phyloP scores from a whole-genome alignment of 331 rosid genomes.

The Malus hybrid region DNA sequence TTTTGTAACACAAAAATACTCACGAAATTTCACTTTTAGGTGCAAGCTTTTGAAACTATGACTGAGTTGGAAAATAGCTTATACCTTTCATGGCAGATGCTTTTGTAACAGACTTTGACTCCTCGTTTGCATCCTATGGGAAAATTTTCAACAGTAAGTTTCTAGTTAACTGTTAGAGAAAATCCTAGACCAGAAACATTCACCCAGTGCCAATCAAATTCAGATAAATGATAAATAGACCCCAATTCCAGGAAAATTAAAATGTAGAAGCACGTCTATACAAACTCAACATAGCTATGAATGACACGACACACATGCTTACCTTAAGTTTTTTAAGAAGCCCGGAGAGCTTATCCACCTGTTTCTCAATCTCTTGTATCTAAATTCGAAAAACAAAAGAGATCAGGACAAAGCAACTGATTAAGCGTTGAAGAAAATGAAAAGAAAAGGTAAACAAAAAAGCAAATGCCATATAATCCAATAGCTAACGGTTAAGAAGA shows the following conservation, averaged over 20 bases:
- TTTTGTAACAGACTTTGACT: conserved; percentile 85
- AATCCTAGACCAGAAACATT: conserved; percentile 1
- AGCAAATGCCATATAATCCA: neutral
- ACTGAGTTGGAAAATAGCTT: neutral
- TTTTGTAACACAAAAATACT: neutral
- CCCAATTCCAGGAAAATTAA: neutral
- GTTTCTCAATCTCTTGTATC: conserved; percentile 75
- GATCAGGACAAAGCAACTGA: neutral
- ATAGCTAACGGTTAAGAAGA: neutral
- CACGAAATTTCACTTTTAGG: neutral
- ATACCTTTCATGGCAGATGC: conserved; percentile 90
- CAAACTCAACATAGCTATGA: neutral
- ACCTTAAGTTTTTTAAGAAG: conserved; percentile 87
- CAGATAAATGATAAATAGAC: neutral
- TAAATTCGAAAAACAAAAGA: conserved; percentile 14
- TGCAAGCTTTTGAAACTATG: conserved; percentile 1
- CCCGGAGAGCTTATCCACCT: conserved; percentile 57
- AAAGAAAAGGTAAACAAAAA: neutral
- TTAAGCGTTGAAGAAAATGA: neutral
- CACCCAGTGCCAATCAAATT: neutral
- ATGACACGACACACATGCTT: conserved; percentile 6
- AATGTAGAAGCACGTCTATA: neutral
- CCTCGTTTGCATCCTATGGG: conserved; percentile 87
- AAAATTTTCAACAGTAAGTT: neutral
- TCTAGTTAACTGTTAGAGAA: neutral